Base-by-base conservation (phyloP, 1,139 yeast species). In the Yamadazyma atlantica region DNA sequence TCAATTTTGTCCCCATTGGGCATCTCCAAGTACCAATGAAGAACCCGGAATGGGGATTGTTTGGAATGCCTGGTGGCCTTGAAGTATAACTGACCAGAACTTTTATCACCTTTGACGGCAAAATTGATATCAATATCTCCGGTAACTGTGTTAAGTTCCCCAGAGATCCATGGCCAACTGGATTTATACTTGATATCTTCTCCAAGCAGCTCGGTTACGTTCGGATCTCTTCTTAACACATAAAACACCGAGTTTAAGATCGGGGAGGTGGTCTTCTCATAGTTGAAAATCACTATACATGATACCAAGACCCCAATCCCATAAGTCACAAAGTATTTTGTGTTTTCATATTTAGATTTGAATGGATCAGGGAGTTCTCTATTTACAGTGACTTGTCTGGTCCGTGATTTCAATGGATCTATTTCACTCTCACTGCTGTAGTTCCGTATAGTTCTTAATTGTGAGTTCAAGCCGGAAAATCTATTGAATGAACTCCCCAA, bases 251-350 rank as follows among this genome's bases (percentile, higher is more conserved):
- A 89, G 31, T 85, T 77, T 47, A 89, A 84, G 40, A 90, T 78
- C 2, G 97, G 96, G 7, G 95, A 85, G 38, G 85, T 79, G 17
- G 89, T 81, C 59, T 88, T 90, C 57, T 92, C 97, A 64, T 90
- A 90, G 67, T 92, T 89, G 74, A 90, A 82, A 50, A 89, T 85
- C 28, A 85, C 73, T 15, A 75, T 73, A 49, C 90, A 74, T 5
- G 92, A 70, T 6, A 78, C 65, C 8, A 80, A 75, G 66, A 88
- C 83, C 16, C 85, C 77, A 13, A 77, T 59, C 23, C 80, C 77
- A 57, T 88, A 89, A 1, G 71, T 69, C 5, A 71, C 61, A 52
- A 88, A 81, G 39, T 79, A 78, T 30, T 64, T 53, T 36, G 82
- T 66, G 48, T 76, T 76, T 43, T 62, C 66, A 40, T 71, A 73